Percentiles rank a stretch among this genome's conserved stretches.
Conservation (phyloP, 2,329 filamentous ascomycete species). For the Lachnellula arida region DNA sequence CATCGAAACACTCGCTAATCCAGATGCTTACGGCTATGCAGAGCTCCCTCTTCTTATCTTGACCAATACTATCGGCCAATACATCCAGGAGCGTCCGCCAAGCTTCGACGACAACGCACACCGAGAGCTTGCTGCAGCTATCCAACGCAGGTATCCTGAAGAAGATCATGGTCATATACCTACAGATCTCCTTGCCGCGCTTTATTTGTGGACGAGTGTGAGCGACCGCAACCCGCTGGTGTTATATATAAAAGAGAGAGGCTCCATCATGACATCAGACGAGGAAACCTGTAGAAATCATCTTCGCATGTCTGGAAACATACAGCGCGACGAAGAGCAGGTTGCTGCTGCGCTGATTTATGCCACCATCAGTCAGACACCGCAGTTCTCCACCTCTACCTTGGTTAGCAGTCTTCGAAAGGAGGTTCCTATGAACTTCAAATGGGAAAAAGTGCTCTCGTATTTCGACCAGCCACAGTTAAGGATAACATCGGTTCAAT, state of each 20-base stretch:
- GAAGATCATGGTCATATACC: constrained; percentile 60
- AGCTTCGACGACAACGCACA: constrained; percentile 76
- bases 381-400: constrained; percentile 46
- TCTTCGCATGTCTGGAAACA: constrained; percentile 47
- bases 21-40: constrained; percentile 56
- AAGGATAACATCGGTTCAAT: constrained; percentile 72
- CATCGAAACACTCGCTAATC: constrained; percentile 62
- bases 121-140: constrained; percentile 59
- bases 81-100: constrained; percentile 80
- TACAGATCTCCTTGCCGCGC: constrained; percentile 62
- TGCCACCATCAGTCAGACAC: constrained; percentile 53
- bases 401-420: constrained; percentile 59
- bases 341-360: constrained; percentile 75
- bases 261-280: constrained; percentile 69
- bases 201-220: constrained; percentile 65
- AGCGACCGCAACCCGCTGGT: constrained; percentile 55
- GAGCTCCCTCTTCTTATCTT: constrained; percentile 67
- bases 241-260: constrained; percentile 67
- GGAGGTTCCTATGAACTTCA: constrained; percentile 59
- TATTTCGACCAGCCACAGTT: constrained; percentile 78
- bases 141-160: constrained; percentile 56
- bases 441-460: constrained; percentile 67
- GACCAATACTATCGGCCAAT: constrained; percentile 75
- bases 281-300: constrained; percentile 59
- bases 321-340: constrained; percentile 74